Base-by-base conservation (phyloP, 1,284 basidiomycete species). In the Ustilago trichophora region DNA sequence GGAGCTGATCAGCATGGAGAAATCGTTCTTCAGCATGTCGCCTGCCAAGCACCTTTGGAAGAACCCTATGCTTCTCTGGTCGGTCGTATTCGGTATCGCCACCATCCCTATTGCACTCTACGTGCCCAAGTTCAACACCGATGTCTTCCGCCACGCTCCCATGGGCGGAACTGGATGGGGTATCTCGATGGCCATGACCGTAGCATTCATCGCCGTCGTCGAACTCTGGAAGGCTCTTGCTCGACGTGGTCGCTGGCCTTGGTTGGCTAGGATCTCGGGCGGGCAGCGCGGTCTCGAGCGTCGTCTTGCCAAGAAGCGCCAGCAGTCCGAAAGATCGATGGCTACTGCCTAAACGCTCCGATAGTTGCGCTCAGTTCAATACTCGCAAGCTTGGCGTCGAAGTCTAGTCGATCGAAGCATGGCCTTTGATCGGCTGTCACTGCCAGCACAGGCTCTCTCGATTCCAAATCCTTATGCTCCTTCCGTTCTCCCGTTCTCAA, bases 221-320 rank as follows among this genome's bases (percentile, higher is more conserved):
- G 76, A 78, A 59, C 47, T 66, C 8, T 78, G 76, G 76, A 78
- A 78, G 52, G 57, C 51, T 18, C 53, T 75, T 10, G 74, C 76
- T 6, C 46, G 76, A 1, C 36, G 72, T 15, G 70, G 70, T 18
- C 52, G 60, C 26, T 76, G 72, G 72, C 65, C 68, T 24, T 76
- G 76, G 76, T 51, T 77, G 25, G 74, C 76, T 1, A 46, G 64
- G 29, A 42, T 76, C 38, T 60, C 74, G 32, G 76, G 76, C 18
- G 76, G 76, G 15, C 51, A 72, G 35, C 59, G 66, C 16, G 66
- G 66, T 18, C 55, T 69, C 10, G 66, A 57, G 21, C 55, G 56
- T 8, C 59, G 66, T 27, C 51, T 51, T 37, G 59, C 66, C 18
- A 54, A 55, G 55, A 56, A 62, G 64, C 53, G 47, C 18, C 40